A percentile compares a stretch with the other conserved stretches of the same genome.
Conservation (phyloP, 2,329 filamentous ascomycete species). For the Blastomyces parvus region DNA sequence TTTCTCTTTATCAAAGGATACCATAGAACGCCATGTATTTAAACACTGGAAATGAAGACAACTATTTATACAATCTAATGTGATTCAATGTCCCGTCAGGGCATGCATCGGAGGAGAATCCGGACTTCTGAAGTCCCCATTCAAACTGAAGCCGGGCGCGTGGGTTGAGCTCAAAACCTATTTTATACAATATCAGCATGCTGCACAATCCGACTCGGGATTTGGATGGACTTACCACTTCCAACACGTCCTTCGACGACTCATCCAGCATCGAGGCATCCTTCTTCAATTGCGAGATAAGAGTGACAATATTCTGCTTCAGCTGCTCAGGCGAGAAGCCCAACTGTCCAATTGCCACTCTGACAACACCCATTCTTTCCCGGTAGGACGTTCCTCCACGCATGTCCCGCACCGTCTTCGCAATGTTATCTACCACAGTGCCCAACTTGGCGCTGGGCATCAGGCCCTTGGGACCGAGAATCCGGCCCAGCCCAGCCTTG, state of each 20-base stretch:
- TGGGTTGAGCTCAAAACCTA: constrained; percentile 77
- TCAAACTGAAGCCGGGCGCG: constrained; percentile 77
- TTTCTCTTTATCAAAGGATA: constrained; percentile 26
- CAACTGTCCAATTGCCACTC: constrained; percentile 84
- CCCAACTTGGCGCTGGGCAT: constrained; percentile 87
- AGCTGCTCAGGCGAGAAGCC: constrained; percentile 81
- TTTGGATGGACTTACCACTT: constrained; percentile 44
- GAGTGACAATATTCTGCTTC: constrained; percentile 68
- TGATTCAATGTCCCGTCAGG: constrained; percentile 38
- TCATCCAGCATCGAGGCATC: constrained; percentile 61
- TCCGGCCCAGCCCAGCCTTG: constrained; percentile 67
- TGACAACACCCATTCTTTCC: constrained; percentile 72
- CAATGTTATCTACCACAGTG: constrained; percentile 76
- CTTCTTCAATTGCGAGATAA: constrained; percentile 67
- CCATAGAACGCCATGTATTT: constrained; percentile 35
- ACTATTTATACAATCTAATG: constrained; percentile 39
- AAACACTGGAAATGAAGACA: constrained; percentile 24
- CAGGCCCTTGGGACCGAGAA: constrained; percentile 78
- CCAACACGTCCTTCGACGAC: constrained; percentile 62
- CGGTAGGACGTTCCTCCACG: constrained; percentile 78
- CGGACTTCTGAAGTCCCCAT: constrained; percentile 61
- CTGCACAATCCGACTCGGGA: constrained; percentile 25
- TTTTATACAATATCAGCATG: constrained; percentile 49
- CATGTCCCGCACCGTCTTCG: constrained; percentile 65
- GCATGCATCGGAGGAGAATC: constrained; percentile 48